Evolutionary conservation across 768 basidiomycete genomes (phyloP).

Genomic region (Podaxis pistillaris): DNA sequence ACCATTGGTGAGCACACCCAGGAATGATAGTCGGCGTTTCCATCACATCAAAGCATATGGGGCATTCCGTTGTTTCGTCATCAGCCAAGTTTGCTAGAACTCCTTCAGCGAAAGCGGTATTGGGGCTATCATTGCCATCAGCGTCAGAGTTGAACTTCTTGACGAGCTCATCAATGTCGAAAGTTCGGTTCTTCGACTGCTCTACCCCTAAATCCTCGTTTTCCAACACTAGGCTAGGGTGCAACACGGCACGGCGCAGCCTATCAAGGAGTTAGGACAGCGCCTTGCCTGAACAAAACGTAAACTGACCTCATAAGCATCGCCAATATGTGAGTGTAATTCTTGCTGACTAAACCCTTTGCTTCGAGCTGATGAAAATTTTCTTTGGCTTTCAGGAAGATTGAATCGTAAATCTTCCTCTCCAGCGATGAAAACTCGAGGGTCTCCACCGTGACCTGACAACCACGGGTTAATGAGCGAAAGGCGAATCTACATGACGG

Average conservation of each 20-base stretch:
- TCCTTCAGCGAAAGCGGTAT: conserved; percentile 52
- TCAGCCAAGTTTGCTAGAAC: conserved; percentile 67
- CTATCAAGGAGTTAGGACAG: conserved; percentile 34
- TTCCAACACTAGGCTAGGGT: conserved; percentile 78
- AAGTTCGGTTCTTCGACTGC: conserved; percentile 36
- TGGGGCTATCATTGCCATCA: conserved; percentile 29
- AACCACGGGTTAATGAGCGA: background rate
- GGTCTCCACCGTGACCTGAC: conserved; percentile 62
- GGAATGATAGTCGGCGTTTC: conserved; percentile 70
- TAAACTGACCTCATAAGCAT: conserved; percentile 85
- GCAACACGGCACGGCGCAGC: conserved; percentile 88
- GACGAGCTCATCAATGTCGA: conserved; percentile 63
- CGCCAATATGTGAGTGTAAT: conserved; percentile 86
- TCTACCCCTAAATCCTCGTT: conserved; percentile 41
- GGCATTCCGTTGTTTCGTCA: conserved; percentile 60
- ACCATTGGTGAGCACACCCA: conserved; percentile 78
- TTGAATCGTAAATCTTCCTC: conserved; percentile 84
- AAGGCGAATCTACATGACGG: background rate
- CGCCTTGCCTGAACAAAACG: background rate
- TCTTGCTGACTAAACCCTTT: conserved; percentile 75
- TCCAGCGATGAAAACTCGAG: conserved; percentile 84
- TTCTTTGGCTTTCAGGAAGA: conserved; percentile 76
- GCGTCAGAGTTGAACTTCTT: conserved; percentile 45
- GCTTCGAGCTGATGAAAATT: conserved; percentile 79
- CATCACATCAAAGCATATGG: conserved; percentile 80